Percentiles rank a stretch among this genome's conserved stretches.
These are phyloP conservation scores for Backusella macrospora DNA, from an alignment of 192 early-diverging fungal genomes.

Conservation along the genomic window DNA sequence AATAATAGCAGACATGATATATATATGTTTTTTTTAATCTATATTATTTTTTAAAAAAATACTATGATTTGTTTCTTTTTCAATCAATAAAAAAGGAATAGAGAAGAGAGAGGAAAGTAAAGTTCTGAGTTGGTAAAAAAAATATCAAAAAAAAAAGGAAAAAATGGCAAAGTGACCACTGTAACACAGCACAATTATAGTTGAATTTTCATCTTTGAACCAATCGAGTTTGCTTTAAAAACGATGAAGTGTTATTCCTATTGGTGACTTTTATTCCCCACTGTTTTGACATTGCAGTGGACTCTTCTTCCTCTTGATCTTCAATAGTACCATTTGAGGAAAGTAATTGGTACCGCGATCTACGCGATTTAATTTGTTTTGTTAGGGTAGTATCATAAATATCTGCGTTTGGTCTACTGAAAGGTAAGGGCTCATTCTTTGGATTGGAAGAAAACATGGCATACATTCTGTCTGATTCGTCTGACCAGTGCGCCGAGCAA, in stretches of 20 bases:
- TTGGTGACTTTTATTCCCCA: not conserved
- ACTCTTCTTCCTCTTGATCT: not conserved
- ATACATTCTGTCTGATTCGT: slow-evolving; percentile 64
- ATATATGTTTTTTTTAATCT: not conserved
- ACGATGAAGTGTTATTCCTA: not conserved
- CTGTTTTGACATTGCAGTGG: not conserved
- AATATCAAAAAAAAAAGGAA: not conserved
- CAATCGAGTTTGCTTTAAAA: not conserved
- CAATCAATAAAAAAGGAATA: not conserved
- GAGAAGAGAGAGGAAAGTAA: not conserved
- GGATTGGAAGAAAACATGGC: slow-evolving; percentile 50
- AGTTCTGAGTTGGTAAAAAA: not conserved
- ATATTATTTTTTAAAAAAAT: slow-evolving; percentile 5
- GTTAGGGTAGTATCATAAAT: slow-evolving; percentile 8
- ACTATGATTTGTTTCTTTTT: not conserved
- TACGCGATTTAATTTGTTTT: slow-evolving; percentile 7
- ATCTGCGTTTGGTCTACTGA: not conserved
- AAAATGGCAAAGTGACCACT: not conserved
- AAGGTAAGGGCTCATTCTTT: not conserved
- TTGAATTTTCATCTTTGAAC: not conserved
- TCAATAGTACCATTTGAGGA: slow-evolving; percentile 1
- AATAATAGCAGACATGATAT: slow-evolving; percentile 19
- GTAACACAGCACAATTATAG: not conserved
- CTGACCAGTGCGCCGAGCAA: slow-evolving; percentile 76
- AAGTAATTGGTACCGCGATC: not conserved